phyloP scores from a whole-genome alignment of 495 filamentous ascomycete genomes.

The Lentithecium fluviatile region DNA sequence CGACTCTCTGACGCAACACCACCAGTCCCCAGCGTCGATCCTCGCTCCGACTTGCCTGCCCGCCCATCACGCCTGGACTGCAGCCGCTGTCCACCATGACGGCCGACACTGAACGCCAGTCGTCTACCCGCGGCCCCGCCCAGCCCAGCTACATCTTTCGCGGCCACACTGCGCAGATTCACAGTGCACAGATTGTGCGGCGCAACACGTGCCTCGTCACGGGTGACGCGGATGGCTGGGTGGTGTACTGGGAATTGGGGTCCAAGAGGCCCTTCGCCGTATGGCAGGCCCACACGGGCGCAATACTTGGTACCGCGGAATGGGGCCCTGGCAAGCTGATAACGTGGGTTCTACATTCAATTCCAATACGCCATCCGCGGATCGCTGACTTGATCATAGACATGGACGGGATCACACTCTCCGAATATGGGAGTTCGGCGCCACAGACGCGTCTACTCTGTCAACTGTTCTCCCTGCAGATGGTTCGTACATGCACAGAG shows the following conservation, averaged over 20 bases:
- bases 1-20: not conserved
- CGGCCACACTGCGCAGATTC: conserved; percentile 80
- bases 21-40: conserved; percentile 12
- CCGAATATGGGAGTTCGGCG: conserved; percentile 72
- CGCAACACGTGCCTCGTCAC: conserved; percentile 75
- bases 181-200: conserved; percentile 70
- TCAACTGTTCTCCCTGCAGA: conserved; percentile 72
- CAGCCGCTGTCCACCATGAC: conserved; percentile 3
- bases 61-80: conserved; percentile 3
- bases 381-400: conserved; percentile 45
- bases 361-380: conserved; percentile 1
- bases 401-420: conserved; percentile 90
- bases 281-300: conserved; percentile 81
- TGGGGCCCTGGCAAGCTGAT: conserved; percentile 65
- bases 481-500: conserved; percentile 41
- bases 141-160: conserved; percentile 84
- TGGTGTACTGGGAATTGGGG: conserved; percentile 80
- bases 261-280: conserved; percentile 79
- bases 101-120: conserved; percentile 27
- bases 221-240: conserved; percentile 87
- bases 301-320: conserved; percentile 70
- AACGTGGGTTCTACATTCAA: conserved; percentile 64
- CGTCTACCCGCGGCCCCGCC: conserved; percentile 51
- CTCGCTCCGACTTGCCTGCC: conserved; percentile 22
- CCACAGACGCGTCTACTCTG: conserved; percentile 61